Percentiles rank a stretch among this genome's conserved stretches.
Evolutionary conservation across 2,329 filamentous ascomycete species (phyloP).

Genomic region (Dothiorella sarmentorum): DNA sequence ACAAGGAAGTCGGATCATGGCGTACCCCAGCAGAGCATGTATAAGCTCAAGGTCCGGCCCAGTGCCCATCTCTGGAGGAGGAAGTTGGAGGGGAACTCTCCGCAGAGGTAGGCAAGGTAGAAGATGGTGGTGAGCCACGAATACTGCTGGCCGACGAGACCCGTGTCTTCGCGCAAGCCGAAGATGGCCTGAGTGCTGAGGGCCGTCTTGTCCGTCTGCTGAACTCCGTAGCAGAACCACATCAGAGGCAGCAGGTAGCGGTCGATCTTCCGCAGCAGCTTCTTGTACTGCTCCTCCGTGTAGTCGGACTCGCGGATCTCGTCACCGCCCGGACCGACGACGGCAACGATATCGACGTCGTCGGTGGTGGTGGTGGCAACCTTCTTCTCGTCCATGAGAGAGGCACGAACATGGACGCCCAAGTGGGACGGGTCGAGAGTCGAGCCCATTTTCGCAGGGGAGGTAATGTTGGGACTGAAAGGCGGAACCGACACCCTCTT

Average conservation of each 20-base stretch:
- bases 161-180: constrained; percentile 47
- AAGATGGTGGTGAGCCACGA: constrained; percentile 62
- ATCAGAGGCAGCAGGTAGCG: constrained; percentile 16
- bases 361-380: not conserved
- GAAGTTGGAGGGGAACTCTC: constrained; percentile 23
- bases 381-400: constrained; percentile 5
- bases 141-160: constrained; percentile 48
- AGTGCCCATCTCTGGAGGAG: constrained; percentile 20
- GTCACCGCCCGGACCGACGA: not conserved
- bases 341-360: constrained; percentile 8
- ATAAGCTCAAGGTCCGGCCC: constrained; percentile 17
- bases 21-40: constrained; percentile 18
- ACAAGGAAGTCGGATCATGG: not conserved
- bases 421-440: not conserved
- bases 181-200: constrained; percentile 49
- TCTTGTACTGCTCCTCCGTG: constrained; percentile 14
- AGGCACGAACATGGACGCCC: not conserved
- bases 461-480: no score
- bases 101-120: constrained; percentile 35
- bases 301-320: constrained; percentile 16
- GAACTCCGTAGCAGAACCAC: constrained; percentile 50
- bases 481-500: not conserved
- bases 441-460: not conserved
- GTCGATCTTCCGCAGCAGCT: constrained; percentile 17
- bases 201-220: constrained; percentile 51